Evolutionary conservation across 2,329 filamentous ascomycete species (phyloP), one percentile per base, ranked within the genome.

Genomic region (Mariannaea elegans): DNA sequence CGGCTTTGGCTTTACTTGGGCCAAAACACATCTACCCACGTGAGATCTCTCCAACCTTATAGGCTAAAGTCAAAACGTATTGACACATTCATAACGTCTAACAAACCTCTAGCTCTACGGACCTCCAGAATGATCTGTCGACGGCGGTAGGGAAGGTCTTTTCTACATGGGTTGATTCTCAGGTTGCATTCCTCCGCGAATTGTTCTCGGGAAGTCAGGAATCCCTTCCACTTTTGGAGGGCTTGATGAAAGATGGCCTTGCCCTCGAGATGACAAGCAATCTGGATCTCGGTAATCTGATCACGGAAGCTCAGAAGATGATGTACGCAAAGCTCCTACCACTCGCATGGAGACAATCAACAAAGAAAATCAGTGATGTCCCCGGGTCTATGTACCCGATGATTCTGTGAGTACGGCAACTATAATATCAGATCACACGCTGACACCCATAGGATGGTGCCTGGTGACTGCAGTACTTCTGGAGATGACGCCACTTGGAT

Each of bases 281-380:
- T 19, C 38, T 36, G 13, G 39, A 53, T 14, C 24, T 45, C 7
- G 39, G 29, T 13, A 12, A 27, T 12, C 45, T 53, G 4, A 14
- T 45, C 2, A 31, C 44, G 0, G 31, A 18, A 13, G 39, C 38
- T 23, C 38, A 45, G 38, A 53, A 53, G 36, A 16, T 53, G n/a
- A 27, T 53, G 29, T 53, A 53, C 27, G 18, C 36, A 3, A 24
- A 53, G 14, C 29, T 53, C 9, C 13, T 53, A 14, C 50, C 50
- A 2, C 21, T 34, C 13, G 41, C 41, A 10, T 36, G 50, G 50
- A 23, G 10, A 16, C 24, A 21, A 5, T 31, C 38, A 7, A 23
- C 27, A 24, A 38, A 38, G 23, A 44, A 7, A 16, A 16, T 24
- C 16, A n/a, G 12, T 2, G 23, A 13, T 2, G 19, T 23, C 9